Evolutionary conservation across 352 stramenopile genomes (phyloP).

Genomic region (Hyaloperonospora brassicae): DNA sequence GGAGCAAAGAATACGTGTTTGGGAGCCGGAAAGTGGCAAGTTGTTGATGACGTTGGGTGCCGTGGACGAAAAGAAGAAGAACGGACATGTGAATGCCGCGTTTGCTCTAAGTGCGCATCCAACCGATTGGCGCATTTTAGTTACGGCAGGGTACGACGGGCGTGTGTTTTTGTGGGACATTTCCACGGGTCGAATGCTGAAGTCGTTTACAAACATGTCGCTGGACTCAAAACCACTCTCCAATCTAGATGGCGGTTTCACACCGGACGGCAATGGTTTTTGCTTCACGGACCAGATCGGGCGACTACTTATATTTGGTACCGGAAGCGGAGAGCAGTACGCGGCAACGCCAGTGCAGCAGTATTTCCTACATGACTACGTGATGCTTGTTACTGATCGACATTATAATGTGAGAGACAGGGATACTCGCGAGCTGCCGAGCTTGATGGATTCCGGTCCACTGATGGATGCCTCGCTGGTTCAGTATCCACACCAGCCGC

Average conservation of each 20-base stretch:
- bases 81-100: slow-evolving; percentile 68
- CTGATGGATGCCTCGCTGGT: slow-evolving; percentile 70
- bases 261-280: slow-evolving; percentile 53
- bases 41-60: slow-evolving; percentile 57
- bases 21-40: slow-evolving; percentile 44
- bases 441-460: slow-evolving; percentile 72
- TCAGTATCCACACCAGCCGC: slow-evolving; percentile 68
- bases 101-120: slow-evolving; percentile 78
- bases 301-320: slow-evolving; percentile 69
- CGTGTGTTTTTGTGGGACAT: slow-evolving; percentile 84
- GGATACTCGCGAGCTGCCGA: slow-evolving; percentile 78
- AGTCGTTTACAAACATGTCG: slow-evolving; percentile 52
- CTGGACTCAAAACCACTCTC: slow-evolving; percentile 49
- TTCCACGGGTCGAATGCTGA: slow-evolving; percentile 49
- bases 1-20: slow-evolving; percentile 61
- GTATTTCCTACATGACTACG: slow-evolving; percentile 88
- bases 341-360: slow-evolving; percentile 65
- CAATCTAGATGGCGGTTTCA: slow-evolving; percentile 73
- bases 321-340: slow-evolving; percentile 58
- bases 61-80: slow-evolving; percentile 44
- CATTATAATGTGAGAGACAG: slow-evolving; percentile 86
- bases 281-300: slow-evolving; percentile 82
- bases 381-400: slow-evolving; percentile 78
- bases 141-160: slow-evolving; percentile 79
- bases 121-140: slow-evolving; percentile 57